A percentile compares a stretch with the other conserved stretches of the same genome.
phyloP scores from a whole-genome alignment of 176 grass and related monocot species.

The Tillandsia fasciculata region DNA sequence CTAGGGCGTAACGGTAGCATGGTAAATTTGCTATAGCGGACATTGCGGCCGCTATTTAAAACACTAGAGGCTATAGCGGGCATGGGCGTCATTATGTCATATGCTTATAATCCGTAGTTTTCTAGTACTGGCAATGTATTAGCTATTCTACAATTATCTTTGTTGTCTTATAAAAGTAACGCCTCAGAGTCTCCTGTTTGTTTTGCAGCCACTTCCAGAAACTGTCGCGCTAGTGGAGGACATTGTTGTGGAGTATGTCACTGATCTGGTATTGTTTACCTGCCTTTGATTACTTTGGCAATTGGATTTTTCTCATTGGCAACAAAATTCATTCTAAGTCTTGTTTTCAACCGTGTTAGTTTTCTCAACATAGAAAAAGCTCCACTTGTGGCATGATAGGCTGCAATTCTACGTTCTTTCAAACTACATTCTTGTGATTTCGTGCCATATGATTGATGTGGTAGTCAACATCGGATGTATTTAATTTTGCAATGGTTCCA shows the following conservation, averaged over 20 bases:
- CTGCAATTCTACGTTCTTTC: too few relatives aligned
- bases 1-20: too few relatives aligned
- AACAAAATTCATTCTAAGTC: not conserved
- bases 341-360: not conserved
- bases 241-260: constrained; percentile 90
- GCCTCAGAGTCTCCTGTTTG: not conserved
- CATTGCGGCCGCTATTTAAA: too few relatives aligned
- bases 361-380: not conserved
- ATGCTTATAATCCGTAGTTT: too few relatives aligned
- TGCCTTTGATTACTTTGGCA: not conserved
- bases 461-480: too few relatives aligned
- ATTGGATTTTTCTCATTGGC: not conserved
- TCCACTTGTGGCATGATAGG: too few relatives aligned
- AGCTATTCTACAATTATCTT: not conserved
- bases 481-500: too few relatives aligned
- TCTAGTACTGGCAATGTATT: not conserved
- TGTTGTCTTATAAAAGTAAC: not conserved
- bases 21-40: too few relatives aligned
- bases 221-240: constrained; percentile 92
- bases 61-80: too few relatives aligned
- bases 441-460: too few relatives aligned
- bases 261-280: constrained; percentile 58
- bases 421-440: too few relatives aligned
- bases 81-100: too few relatives aligned
- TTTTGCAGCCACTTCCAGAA: constrained; percentile 90